Evolutionary conservation across 768 basidiomycete genomes (phyloP).

Genomic region (Piloderma croceum): DNA sequence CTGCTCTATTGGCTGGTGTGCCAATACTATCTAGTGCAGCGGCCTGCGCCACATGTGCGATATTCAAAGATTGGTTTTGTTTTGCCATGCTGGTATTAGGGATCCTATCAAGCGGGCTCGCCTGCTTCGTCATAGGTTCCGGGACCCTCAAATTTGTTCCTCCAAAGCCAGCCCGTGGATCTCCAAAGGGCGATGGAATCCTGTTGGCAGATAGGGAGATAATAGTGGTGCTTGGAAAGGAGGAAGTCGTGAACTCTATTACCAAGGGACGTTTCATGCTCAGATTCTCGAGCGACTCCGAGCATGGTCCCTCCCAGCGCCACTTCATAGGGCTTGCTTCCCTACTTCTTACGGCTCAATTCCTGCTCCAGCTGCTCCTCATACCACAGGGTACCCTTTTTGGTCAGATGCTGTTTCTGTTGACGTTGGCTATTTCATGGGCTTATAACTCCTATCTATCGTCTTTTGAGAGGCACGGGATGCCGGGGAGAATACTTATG

Average conservation of each 20-base stretch:
- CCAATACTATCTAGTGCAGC: conserved; percentile 20
- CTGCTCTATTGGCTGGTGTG: conserved; percentile 19
- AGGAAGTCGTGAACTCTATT: conserved; percentile 20
- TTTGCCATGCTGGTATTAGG: conserved; percentile 30
- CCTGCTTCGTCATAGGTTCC: conserved; percentile 25
- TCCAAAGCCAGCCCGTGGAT: conserved; percentile 12
- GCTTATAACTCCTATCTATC: conserved; percentile 24
- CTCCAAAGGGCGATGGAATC: conserved; percentile 26
- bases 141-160: conserved; percentile 18
- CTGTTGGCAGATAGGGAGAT: conserved; percentile 15
- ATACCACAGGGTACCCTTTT: conserved; percentile 28
- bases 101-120: conserved; percentile 26
- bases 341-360: conserved; percentile 25
- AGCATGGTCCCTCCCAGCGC: too few relatives aligned
- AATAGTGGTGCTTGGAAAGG: conserved; percentile 21
- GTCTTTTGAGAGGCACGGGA: conserved; percentile 29
- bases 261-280: conserved; percentile 22
- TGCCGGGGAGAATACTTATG: too few relatives aligned
- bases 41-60: conserved; percentile 20
- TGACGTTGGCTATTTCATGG: conserved; percentile 25
- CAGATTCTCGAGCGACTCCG: conserved; percentile 10
- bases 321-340: conserved; percentile 21
- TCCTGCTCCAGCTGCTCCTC: conserved; percentile 29
- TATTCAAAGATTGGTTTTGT: conserved; percentile 24
- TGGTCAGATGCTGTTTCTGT: conserved; percentile 28